Conservation (phyloP, 192 early-diverging fungal species). For the Entomortierella parvispora region DNA sequence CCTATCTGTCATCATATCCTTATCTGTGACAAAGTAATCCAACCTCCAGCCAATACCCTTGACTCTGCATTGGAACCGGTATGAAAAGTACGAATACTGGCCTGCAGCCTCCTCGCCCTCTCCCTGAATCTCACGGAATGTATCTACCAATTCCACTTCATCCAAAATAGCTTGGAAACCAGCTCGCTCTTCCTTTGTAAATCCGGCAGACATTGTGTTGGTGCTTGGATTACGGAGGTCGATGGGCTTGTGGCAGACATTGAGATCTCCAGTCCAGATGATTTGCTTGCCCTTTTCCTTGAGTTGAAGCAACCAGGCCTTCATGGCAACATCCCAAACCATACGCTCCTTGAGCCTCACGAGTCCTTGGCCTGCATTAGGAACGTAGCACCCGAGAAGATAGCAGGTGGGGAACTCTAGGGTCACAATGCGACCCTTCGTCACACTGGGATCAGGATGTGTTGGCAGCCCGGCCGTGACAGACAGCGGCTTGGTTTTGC, state of each 20-base stretch:
- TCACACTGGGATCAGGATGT: slow-evolving; percentile 53
- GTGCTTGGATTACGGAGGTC: slow-evolving; percentile 81
- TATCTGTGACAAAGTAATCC: slow-evolving; percentile 85
- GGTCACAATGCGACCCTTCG: slow-evolving; percentile 76
- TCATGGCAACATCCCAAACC: slow-evolving; percentile 72
- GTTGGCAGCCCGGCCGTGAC: slow-evolving; percentile 70
- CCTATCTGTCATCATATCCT: slow-evolving; percentile 61
- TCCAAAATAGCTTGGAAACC: slow-evolving; percentile 73
- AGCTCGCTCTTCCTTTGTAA: slow-evolving; percentile 82
- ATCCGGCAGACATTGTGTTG: slow-evolving; percentile 83
- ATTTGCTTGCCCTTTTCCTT: slow-evolving; percentile 74
- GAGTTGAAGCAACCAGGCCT: slow-evolving; percentile 71
- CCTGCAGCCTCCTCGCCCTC: slow-evolving; percentile 55
- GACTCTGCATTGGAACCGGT: slow-evolving; percentile 73
- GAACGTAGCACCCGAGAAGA: slow-evolving; percentile 79
- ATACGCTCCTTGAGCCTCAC: slow-evolving; percentile 72
- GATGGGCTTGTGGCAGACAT: slow-evolving; percentile 82
- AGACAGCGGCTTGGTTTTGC: slow-evolving; percentile 76
- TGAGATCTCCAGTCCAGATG: slow-evolving; percentile 85
- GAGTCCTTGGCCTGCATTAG: slow-evolving; percentile 82
- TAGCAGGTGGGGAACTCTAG: slow-evolving; percentile 73
- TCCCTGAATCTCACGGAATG: slow-evolving; percentile 78
- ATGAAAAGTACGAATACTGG: slow-evolving; percentile 83
- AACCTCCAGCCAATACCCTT: slow-evolving; percentile 86
- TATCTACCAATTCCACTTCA: slow-evolving; percentile 69